phyloP scores from a whole-genome alignment of 208 protist species.

The Acanthamoeba culbertsoni region DNA sequence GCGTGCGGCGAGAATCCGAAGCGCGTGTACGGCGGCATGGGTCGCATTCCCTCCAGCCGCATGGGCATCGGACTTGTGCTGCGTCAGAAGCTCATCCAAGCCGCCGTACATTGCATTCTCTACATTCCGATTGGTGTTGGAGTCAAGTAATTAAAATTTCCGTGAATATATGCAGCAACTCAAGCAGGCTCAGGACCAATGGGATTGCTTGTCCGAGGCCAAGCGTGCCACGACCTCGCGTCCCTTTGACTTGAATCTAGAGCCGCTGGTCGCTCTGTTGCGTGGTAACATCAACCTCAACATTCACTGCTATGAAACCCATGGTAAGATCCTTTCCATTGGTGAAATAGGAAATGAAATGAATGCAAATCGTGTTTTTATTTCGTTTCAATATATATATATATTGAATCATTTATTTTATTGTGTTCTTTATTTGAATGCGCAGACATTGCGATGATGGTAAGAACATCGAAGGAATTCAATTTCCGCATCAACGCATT shows the following conservation, averaged over 20 bases:
- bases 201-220: background rate
- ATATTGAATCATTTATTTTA: background rate
- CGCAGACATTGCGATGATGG: constrained; percentile 72
- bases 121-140: background rate
- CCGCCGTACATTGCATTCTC: background rate
- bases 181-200: background rate
- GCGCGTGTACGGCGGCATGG: constrained; percentile 57
- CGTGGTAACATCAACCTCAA: constrained; percentile 44
- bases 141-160: no score
- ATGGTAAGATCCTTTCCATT: no score
- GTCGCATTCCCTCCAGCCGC: background rate
- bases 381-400: background rate
- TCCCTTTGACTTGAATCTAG: constrained; percentile 53
- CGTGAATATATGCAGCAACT: background rate
- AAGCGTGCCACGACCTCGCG: background rate
- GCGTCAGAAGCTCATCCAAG: constrained; percentile 8
- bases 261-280: constrained; percentile 52
- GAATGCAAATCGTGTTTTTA: no score
- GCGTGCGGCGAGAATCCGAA: constrained; percentile 77
- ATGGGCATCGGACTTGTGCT: constrained; percentile 57
- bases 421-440: no score
- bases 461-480: constrained; percentile 64
- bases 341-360: no score
- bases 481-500: constrained; percentile 67
- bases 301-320: constrained; percentile 68